These are phyloP conservation scores for Vitellaria paradoxa DNA, from an alignment of 179 eudicot genomes.

Conservation along the genomic window DNA sequence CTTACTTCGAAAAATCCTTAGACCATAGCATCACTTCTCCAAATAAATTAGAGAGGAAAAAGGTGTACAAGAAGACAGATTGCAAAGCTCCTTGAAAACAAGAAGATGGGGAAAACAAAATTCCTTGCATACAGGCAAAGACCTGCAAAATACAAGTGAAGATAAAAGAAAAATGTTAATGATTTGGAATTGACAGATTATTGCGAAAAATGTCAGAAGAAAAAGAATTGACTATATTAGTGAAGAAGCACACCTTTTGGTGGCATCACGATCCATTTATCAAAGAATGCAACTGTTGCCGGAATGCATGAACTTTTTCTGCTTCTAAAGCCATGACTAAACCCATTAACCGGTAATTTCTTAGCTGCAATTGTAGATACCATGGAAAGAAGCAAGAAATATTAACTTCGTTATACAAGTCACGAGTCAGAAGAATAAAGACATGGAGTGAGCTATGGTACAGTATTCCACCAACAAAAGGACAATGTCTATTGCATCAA, in stretches of 20 bases:
- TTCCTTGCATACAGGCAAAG: not conserved
- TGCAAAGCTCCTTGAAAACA: no score
- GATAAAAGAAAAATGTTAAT: not conserved
- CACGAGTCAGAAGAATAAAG: not conserved
- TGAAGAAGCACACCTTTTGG: not conserved
- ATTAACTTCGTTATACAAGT: not conserved
- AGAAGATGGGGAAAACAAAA: no score
- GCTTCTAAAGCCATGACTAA: slow-evolving; percentile 86
- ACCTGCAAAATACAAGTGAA: not conserved
- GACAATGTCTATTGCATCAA: not conserved
- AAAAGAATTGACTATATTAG: not conserved
- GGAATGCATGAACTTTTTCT: slow-evolving; percentile 48
- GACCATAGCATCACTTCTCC: no score
- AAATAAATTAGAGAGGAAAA: no score
- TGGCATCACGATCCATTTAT: slow-evolving; percentile 49
- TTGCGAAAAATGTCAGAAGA: slow-evolving; percentile 17
- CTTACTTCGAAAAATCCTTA: no score
- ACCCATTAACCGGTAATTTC: slow-evolving; percentile 60
- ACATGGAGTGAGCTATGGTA: not conserved
- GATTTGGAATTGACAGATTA: not conserved
- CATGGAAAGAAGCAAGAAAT: not conserved
- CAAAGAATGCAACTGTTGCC: slow-evolving; percentile 57
- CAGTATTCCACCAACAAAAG: not conserved
- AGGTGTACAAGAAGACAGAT: no score
- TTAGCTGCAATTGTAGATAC: slow-evolving; percentile 52